Percentiles rank a stretch among this genome's conserved stretches.
Evolutionary conservation across 495 filamentous ascomycete genomes (phyloP).

Genomic region (Penicillium ochrochloron): DNA sequence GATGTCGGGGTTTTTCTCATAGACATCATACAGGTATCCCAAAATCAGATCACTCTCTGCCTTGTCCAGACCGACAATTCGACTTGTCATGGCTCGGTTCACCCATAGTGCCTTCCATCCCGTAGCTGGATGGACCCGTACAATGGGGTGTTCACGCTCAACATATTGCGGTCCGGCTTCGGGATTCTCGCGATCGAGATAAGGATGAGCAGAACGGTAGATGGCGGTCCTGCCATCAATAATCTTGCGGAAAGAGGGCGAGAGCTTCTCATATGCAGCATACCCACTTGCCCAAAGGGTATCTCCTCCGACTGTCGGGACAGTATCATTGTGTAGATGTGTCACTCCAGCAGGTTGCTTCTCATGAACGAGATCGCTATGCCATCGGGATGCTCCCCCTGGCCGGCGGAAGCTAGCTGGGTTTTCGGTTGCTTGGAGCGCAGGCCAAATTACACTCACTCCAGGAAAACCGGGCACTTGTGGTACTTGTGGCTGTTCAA

Average conservation of each 20-base stretch:
- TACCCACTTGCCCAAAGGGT: conserved; percentile 76
- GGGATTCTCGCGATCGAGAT: conserved; percentile 67
- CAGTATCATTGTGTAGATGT: conserved; percentile 68
- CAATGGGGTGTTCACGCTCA: conserved; percentile 68
- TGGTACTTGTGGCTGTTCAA: conserved; percentile 63
- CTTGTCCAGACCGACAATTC: conserved; percentile 67
- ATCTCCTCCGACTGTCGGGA: conserved; percentile 69
- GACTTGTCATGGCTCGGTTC: conserved; percentile 66
- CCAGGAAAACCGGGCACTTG: conserved; percentile 70
- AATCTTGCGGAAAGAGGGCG: conserved; percentile 68
- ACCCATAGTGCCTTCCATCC: conserved; percentile 75
- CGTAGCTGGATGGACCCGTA: conserved; percentile 72
- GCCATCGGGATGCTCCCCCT: conserved; percentile 69
- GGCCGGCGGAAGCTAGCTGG: conserved; percentile 64
- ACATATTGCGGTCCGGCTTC: conserved; percentile 64
- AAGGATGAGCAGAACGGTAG: conserved; percentile 67
- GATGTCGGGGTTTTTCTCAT: conserved; percentile 69
- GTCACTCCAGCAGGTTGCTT: conserved; percentile 72
- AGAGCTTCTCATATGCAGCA: conserved; percentile 72
- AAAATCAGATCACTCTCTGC: conserved; percentile 70
- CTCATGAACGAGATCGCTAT: conserved; percentile 73
- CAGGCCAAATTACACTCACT: conserved; percentile 71
- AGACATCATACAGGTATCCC: conserved; percentile 67
- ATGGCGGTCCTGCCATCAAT: conserved; percentile 71
- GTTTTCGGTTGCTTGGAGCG: conserved; percentile 59